phyloP scores from a whole-genome alignment of 2,329 filamentous ascomycete species.

The Hypoxylon sp. region DNA sequence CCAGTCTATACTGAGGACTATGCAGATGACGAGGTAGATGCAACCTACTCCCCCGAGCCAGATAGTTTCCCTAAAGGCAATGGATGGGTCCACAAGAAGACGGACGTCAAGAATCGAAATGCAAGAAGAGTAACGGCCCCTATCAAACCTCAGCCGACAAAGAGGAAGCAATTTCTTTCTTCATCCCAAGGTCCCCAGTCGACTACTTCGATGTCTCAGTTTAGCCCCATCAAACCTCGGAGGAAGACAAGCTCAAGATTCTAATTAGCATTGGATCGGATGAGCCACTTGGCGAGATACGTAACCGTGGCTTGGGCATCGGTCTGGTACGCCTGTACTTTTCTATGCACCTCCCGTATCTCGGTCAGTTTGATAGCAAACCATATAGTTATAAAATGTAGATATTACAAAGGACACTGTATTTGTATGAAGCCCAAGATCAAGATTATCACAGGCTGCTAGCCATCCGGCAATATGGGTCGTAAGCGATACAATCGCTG shows the following conservation, averaged over 20 bases:
- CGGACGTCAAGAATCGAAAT: conserved; percentile 3
- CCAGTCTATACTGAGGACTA: conserved; percentile 55
- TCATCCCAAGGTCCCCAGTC: conserved; percentile 36
- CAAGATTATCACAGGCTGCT: background rate
- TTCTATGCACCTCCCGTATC: background rate
- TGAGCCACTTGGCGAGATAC: background rate
- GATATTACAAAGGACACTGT: background rate
- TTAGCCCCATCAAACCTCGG: conserved; percentile 28
- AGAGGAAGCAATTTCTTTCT: conserved; percentile 23
- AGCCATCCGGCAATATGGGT: background rate
- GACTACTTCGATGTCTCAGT: conserved; percentile 12
- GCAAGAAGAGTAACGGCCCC: conserved; percentile 39
- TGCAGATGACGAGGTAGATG: conserved; percentile 59
- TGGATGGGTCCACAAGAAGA: conserved; percentile 50
- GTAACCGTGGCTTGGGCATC: background rate
- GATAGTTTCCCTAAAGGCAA: conserved; percentile 41
- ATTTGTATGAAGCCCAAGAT: background rate
- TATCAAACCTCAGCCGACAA: conserved; percentile 17
- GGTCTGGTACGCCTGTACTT: background rate
- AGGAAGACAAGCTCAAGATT: conserved; percentile 45
- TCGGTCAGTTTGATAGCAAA: conserved; percentile 5
- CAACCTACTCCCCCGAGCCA: conserved; percentile 52
- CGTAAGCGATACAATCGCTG: background rate
- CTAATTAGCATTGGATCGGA: conserved; percentile 19
- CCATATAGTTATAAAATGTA: background rate